A percentile compares a stretch with the other conserved stretches of the same genome.
Evolutionary conservation across 1,139 yeast species (phyloP).

Genomic region (Yamadazyma kanchanaburiensis): DNA sequence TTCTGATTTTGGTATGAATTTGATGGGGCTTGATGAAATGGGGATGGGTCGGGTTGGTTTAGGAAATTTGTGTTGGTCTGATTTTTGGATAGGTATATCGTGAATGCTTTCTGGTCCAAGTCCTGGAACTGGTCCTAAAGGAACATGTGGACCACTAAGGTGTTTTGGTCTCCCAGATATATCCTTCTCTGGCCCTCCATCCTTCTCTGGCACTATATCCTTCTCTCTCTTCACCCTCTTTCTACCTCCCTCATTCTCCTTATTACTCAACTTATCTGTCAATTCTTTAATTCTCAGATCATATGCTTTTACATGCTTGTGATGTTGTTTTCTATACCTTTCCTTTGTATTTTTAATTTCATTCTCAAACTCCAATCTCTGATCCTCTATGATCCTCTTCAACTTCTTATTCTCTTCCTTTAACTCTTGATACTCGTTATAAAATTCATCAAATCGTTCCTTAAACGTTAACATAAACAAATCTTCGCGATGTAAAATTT

Average conservation of each 20-base stretch:
- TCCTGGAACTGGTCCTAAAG: no score
- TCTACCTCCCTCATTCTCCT: constrained; percentile 5
- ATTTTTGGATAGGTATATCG: no score
- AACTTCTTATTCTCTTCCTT: constrained; percentile 10
- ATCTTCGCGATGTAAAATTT: constrained; percentile 1
- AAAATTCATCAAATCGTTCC: constrained; percentile 8
- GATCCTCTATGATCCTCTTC: constrained; percentile 2
- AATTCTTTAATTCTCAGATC: constrained; percentile 10
- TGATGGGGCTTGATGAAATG: constrained; percentile 7
- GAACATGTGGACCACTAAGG: no score
- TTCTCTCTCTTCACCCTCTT: no score
- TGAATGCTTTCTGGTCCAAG: no score
- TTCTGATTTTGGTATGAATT: constrained; percentile 2
- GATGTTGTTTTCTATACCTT: constrained; percentile 11
- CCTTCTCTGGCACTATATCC: no score
- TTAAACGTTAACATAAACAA: constrained; percentile 1
- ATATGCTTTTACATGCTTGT: constrained; percentile 11
- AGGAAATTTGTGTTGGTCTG: no score
- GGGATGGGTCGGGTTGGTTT: no score
- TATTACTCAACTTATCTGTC: constrained; percentile 3
- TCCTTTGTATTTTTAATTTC: constrained; percentile 9
- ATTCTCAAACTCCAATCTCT: constrained; percentile 7
- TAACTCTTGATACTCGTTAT: constrained; percentile 7
- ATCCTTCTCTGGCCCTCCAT: no score
- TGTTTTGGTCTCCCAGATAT: no score